phyloP scores from a whole-genome alignment of 139 green algal species.

The Zygnema cylindricum region DNA sequence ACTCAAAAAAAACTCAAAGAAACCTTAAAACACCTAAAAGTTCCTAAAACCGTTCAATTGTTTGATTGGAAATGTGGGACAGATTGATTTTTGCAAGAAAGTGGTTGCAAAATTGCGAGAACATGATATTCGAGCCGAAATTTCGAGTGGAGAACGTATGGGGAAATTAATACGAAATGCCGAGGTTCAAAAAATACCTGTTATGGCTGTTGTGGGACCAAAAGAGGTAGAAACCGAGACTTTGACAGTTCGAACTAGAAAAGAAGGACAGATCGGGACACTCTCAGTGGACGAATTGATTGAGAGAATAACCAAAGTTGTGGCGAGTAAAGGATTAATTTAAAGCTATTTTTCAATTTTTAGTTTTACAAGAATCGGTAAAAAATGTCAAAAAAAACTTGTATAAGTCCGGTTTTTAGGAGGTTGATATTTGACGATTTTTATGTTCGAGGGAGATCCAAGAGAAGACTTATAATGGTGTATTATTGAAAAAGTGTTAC shows the following conservation, averaged over 20 bases:
- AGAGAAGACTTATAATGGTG: no score
- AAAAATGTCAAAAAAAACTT: no score
- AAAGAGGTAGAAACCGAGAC: constrained; percentile 46
- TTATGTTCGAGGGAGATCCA: no score
- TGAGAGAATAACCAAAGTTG: constrained; percentile 10
- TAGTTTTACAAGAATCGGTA: no score
- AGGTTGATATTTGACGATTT: no score
- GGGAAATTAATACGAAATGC: constrained; percentile 69
- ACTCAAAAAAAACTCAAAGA: no score
- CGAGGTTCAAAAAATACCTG: constrained; percentile 66
- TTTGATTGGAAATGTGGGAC: no score
- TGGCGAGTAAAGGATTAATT: not conserved
- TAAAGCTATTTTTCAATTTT: not conserved
- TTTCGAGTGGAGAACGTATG: constrained; percentile 60
- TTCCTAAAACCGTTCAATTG: no score
- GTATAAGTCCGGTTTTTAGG: no score
- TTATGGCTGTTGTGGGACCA: constrained; percentile 64
- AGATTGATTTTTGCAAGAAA: constrained; percentile 71
- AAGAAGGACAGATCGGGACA: constrained; percentile 52
- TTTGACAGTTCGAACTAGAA: constrained; percentile 57
- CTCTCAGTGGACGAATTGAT: constrained; percentile 58
- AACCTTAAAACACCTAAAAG: no score
- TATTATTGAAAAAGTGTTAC: no score
- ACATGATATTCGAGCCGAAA: constrained; percentile 56
- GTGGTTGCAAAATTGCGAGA: constrained; percentile 71